Evolutionary conservation across 2,329 filamentous ascomycete species (phyloP), one percentile per base, ranked within the genome.

Genomic region (Clonostachys chloroleuca): DNA sequence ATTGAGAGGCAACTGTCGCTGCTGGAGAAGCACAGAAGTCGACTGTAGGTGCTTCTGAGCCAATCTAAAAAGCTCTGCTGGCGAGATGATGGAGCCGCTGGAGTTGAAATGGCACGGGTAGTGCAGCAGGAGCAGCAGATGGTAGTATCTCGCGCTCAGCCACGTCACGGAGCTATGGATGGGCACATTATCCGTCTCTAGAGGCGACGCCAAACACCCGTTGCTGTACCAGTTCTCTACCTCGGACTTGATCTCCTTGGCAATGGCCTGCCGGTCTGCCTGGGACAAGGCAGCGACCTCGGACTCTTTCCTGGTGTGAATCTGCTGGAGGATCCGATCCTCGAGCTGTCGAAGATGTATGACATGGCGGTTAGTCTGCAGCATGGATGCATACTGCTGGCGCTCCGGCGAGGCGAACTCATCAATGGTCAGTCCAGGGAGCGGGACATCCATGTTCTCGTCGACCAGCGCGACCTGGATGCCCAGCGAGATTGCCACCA

Each of bases 201-300:
- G 59, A 2, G 67, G 67, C 7, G 67, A 70, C 47, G 73, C 59
- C 5, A 74, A 62, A 43, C 68, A 74, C 1, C 70, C 70, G 35
- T 64, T 68, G 47, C 66, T 72, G 49, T 73, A 73, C 69, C 71
- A 73, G 49, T 72, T 64, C 46, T 73, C 70, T 17, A 74, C 70
- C 20, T 70, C 62, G 17, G 62, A 56, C 16, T 67, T 60, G 30
- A 72, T 59, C 18, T 59, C 57, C 40, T 62, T 60, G 3, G 67
- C 45, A 10, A 67, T 54, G 34, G 61, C 55, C 12, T 58, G 59
- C 5, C 64, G 58, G 46, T 68, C 65, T 5, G 60, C 51, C 12
- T 60, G 58, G 1, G 59, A 56, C 18, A 68, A 52, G 3, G 57
- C 51, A 14, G 56, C 56, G 6, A 61, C 56, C 4, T 65, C 59